Base-by-base conservation (phyloP, 2,329 filamentous ascomycete genomes). In the Plenodomus lindquistii region DNA sequence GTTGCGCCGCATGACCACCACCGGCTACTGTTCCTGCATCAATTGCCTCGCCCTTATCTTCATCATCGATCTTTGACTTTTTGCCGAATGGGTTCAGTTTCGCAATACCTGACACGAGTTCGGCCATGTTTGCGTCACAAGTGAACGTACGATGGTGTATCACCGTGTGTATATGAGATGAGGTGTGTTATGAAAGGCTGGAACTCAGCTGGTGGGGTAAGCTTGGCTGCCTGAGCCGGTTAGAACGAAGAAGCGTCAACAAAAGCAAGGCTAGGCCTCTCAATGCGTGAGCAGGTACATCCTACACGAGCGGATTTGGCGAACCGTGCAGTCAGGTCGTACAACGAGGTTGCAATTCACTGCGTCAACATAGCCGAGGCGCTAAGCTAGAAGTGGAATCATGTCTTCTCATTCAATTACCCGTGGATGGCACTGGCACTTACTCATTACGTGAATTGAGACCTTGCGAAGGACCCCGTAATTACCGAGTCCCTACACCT, bases 41-140 rank as follows among this genome's bases (percentile, higher is more conserved):
- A 50, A 83, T 77, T 40, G 75, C 74, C 48, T 84, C 79, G 46
- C 82, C 81, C 22, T 84, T 79, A 35, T 84, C 81, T 34, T 80
- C 76, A 46, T 79, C 77, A 34, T 69, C 67, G 35, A 64, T 54
- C 18, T 45, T 46, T 2, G 46, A 49, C 20, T 52, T 60, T 36
- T 61, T 69, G 11, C 65, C 60, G 46, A 71, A 71, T 1, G 65
- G 67, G 40, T 59, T 69, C 16, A 72, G 52, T 38, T 66, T 71
- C 8, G 67, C 46, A 36, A 71, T 60, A 2, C 67, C 66, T 5
- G 68, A 61, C 17, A 70, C 54, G 22, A 71, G 57, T n/a, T 68
- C 62, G n/a, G 67, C 54, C 68, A 71, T 71, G 5, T 15, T 55
- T 50, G 27, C 11, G 11, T 11, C 27, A 11, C 11, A 8, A 31